phyloP scores from a whole-genome alignment of 2,329 filamentous ascomycete species.

The Fusarium marasasianum region DNA sequence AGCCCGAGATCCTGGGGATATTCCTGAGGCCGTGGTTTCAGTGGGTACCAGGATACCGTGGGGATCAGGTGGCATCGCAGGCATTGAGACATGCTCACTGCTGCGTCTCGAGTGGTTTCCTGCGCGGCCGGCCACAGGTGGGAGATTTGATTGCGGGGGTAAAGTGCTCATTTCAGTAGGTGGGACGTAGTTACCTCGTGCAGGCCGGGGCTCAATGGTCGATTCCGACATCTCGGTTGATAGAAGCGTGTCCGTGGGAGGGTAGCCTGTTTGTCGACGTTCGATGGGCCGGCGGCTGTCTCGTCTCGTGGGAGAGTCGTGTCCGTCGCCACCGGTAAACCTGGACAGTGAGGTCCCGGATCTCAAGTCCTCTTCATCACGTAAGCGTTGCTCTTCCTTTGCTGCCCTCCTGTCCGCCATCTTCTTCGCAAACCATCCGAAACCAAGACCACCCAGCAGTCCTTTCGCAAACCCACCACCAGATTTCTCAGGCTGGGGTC shows the following conservation, averaged over 20 bases:
- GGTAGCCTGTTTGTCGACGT: constrained; percentile 46
- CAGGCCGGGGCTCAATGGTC: constrained; percentile 45
- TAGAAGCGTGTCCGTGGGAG: constrained; percentile 39
- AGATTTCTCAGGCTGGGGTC: constrained; percentile 56
- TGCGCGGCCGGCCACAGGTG: constrained; percentile 33
- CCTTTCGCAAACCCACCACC: constrained; percentile 65
- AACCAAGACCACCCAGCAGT: constrained; percentile 68
- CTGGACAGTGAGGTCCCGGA: constrained; percentile 69
- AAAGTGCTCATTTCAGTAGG: constrained; percentile 35
- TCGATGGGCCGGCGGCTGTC: constrained; percentile 44
- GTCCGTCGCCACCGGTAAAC: constrained; percentile 77
- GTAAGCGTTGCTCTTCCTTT: constrained; percentile 58
- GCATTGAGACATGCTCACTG: constrained; percentile 58
- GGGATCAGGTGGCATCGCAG: constrained; percentile 63
- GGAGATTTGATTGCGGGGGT: constrained; percentile 35
- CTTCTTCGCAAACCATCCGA: constrained; percentile 75
- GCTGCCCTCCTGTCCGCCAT: constrained; percentile 64
- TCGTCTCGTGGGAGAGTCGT: constrained; percentile 58
- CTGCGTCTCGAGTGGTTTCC: constrained; percentile 55
- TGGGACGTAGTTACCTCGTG: constrained; percentile 41
- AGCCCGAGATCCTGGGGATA: constrained; percentile 48
- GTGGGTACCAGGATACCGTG: constrained; percentile 51
- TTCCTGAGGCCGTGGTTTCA: constrained; percentile 44
- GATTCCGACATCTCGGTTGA: constrained; percentile 51
- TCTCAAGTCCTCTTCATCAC: constrained; percentile 63